These are phyloP conservation scores for Diaporthe velutina DNA, from an alignment of 2,329 filamentous ascomycete genomes.

Conservation along the genomic window DNA sequence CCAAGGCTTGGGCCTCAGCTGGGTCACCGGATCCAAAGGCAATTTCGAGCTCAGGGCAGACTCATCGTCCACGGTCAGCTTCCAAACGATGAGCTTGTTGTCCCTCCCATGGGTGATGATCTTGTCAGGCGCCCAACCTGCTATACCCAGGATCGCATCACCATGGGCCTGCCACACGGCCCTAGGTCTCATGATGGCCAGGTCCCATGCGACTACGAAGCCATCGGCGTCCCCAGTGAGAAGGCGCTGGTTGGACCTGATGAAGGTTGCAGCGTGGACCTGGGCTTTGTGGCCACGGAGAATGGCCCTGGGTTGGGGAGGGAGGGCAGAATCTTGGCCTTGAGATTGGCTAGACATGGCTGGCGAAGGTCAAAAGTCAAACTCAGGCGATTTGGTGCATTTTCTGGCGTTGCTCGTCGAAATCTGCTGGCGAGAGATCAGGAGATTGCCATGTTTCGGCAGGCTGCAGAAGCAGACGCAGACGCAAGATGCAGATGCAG, in stretches of 20 bases:
- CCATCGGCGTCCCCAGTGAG: constrained; percentile 91
- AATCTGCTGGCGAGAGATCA: constrained; percentile 26
- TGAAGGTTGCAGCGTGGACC: constrained; percentile 82
- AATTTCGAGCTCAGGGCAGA: constrained; percentile 73
- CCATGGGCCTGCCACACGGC: constrained; percentile 91
- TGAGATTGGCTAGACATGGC: constrained; percentile 44
- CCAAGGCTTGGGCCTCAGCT: constrained; percentile 77
- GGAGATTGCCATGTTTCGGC: constrained; percentile 39
- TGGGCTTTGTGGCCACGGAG: constrained; percentile 87
- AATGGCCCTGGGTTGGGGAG: constrained; percentile 69
- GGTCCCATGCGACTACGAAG: constrained; percentile 88
- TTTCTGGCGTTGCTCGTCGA: constrained; percentile 3
- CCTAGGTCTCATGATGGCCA: constrained; percentile 82
- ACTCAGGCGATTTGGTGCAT: constrained; percentile 21
- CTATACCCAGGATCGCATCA: constrained; percentile 80
- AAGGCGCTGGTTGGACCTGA: constrained; percentile 80
- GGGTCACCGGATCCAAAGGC: constrained; percentile 74
- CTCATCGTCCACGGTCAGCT: constrained; percentile 73
- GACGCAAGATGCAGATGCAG: constrained; percentile 7
- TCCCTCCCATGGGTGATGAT: constrained; percentile 96
- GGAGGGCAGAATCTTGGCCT: constrained; percentile 35
- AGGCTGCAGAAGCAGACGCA: constrained; percentile 9
- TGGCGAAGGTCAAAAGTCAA: constrained; percentile 4
- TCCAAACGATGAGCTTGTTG: constrained; percentile 88
- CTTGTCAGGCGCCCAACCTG: constrained; percentile 77